Base-by-base conservation (phyloP, 1,139 yeast genomes). In the Hansenula lynferdii region DNA sequence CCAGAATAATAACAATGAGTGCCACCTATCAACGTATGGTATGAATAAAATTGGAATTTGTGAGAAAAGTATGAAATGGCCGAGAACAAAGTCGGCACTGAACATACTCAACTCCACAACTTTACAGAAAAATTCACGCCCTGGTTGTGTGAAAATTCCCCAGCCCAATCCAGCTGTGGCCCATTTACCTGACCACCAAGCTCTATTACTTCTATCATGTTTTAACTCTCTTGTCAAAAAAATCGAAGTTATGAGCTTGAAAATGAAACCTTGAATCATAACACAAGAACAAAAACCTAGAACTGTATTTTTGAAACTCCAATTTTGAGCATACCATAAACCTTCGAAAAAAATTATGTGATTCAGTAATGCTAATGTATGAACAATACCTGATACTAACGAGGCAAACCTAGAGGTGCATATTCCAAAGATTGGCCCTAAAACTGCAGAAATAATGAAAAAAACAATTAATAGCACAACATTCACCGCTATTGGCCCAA, bases 111-210 rank as follows among this genome's bases (percentile, higher is more conserved):
- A 56, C 48, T 79, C 85, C 20, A 69, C 63, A 4, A 68, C 55
- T 50, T 79, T 79, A 50, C 81, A 76, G 15, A 72, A 41, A 40
- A 62, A 70, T 47, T 78, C 85, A 42, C 84, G 58, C 4, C 67
- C 50, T 0, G 83, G 83, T 42, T 76, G 82, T 0, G 77, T 65
- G 7, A 77, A 44, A 0, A 69, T 58, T 31, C 48, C 40, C 70
- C 73, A 70, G 0, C 81, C 80, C 12, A 76, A 56, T 0, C 75
- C 76, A 0, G 80, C 67, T 1, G 68, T 65, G 5, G 71, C 46
- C 85, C 85, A 79, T 46, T 69, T 73, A 0, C 85, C 85, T 4
- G 82, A 74, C 85, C 85, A 79, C 85, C 84, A 79, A 0, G 82
- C 77, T 34, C 62, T 60, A 44, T 76, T 78, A 0, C 75, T 56